These are phyloP conservation scores for Macrocystidia cucumis DNA, from an alignment of 1,284 basidiomycete genomes.

Conservation along the genomic window DNA sequence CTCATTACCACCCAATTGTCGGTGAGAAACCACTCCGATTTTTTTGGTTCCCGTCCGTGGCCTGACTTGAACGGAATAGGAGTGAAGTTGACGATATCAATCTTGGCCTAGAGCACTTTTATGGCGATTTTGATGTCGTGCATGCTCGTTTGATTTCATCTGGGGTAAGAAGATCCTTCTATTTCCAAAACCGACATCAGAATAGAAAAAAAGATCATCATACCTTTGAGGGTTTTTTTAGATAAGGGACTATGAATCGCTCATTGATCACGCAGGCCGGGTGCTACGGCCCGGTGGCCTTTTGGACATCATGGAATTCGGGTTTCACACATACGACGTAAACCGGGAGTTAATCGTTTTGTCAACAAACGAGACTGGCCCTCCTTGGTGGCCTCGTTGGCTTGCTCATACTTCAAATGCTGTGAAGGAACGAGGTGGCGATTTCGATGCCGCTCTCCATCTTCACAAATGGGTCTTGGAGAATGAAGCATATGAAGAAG, in stretches of 20 bases:
- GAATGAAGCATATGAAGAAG: slow-evolving; percentile 48
- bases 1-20: slow-evolving; percentile 60
- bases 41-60: slow-evolving; percentile 3
- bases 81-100: slow-evolving; percentile 80
- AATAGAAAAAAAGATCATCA: too few relatives aligned
- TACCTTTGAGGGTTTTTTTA: slow-evolving; percentile 16
- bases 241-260: slow-evolving; percentile 59
- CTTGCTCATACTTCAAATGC: slow-evolving; percentile 44
- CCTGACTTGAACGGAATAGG: slow-evolving; percentile 26
- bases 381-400: slow-evolving; percentile 55
- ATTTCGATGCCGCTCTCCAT: slow-evolving; percentile 50
- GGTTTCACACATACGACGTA: slow-evolving; percentile 52
- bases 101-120: slow-evolving; percentile 73
- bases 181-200: too few relatives aligned
- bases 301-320: slow-evolving; percentile 58
- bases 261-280: slow-evolving; percentile 61
- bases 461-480: slow-evolving; percentile 43
- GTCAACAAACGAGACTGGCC: slow-evolving; percentile 29
- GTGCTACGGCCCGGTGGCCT: slow-evolving; percentile 66
- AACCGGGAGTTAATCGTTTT: slow-evolving; percentile 37
- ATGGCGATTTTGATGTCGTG: slow-evolving; percentile 66
- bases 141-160: slow-evolving; percentile 63
- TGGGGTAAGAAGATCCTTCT: slow-evolving; percentile 40
- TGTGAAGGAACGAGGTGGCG: slow-evolving; percentile 48
- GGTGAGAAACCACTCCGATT: slow-evolving; percentile 33